Conservation (phyloP, 2,329 filamentous ascomycete genomes). For the Arthrobotrys sphaeroides region DNA sequence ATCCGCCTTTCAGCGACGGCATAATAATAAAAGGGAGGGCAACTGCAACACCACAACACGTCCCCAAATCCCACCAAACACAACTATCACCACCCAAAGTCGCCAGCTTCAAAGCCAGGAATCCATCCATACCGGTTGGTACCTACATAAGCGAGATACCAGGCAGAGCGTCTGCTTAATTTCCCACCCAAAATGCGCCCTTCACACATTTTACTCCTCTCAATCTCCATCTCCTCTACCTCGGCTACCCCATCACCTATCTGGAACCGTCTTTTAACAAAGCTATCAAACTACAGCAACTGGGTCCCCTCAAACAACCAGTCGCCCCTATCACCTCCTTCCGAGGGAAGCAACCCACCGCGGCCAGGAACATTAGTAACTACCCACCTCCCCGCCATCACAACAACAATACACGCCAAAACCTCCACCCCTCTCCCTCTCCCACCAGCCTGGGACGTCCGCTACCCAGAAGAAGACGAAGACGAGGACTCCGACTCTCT, state of each 20-base stretch:
- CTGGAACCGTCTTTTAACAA: constrained; percentile 33
- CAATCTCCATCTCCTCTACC: constrained; percentile 11
- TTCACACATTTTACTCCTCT: constrained; percentile 9
- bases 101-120: neutral
- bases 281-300: constrained; percentile 9
- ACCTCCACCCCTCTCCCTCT: constrained; percentile 41
- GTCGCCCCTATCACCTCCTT: neutral
- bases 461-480: constrained; percentile 48
- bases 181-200: constrained; percentile 39
- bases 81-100: neutral
- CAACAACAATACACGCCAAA: constrained; percentile 46
- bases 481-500: constrained; percentile 14
- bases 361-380: constrained; percentile 31
- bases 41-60: constrained; percentile 53
- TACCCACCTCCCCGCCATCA: constrained; percentile 34
- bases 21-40: constrained; percentile 38
- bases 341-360: neutral
- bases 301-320: constrained; percentile 1
- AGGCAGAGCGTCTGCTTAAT: too few species aligned
- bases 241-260: constrained; percentile 28
- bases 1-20: constrained; percentile 26
- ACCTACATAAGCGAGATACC: too few species aligned
- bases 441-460: constrained; percentile 31
- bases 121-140: neutral
- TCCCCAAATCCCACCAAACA: neutral